A percentile compares a stretch with the other conserved stretches of the same genome.
These are phyloP conservation scores for Dentipellis sp. DNA, from an alignment of 768 basidiomycete species.

Conservation along the genomic window DNA sequence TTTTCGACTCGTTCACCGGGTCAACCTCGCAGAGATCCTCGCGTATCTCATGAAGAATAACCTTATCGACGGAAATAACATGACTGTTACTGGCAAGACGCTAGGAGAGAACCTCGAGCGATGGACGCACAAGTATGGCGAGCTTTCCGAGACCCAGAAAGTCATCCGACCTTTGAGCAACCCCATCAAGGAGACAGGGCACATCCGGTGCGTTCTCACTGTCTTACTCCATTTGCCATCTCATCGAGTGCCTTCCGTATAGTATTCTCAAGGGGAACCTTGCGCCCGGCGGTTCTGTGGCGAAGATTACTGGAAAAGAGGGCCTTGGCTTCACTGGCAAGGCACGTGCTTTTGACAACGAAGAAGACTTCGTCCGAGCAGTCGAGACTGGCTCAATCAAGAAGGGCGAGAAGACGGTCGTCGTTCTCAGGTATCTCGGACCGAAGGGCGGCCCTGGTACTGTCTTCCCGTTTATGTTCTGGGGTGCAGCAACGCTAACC, in stretches of 20 bases:
- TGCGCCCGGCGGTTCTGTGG: constrained; percentile 91
- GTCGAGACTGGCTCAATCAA: constrained; percentile 85
- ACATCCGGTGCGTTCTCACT: constrained; percentile 56
- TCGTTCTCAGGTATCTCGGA: constrained; percentile 90
- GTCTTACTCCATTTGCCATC: neutral
- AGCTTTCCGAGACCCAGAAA: constrained; percentile 67
- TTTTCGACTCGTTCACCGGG: neutral
- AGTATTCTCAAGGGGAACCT: constrained; percentile 90
- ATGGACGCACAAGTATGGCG: constrained; percentile 77
- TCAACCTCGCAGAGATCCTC: constrained; percentile 54
- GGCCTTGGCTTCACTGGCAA: constrained; percentile 84
- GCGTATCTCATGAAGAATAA: constrained; percentile 80
- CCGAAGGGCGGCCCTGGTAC: constrained; percentile 93
- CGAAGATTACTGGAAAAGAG: constrained; percentile 96
- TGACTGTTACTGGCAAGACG: constrained; percentile 87
- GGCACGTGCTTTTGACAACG: constrained; percentile 87
- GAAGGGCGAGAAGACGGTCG: constrained; percentile 94
- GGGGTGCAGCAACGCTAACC: neutral
- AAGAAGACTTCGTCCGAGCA: constrained; percentile 80
- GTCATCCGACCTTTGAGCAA: constrained; percentile 81
- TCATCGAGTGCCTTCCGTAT: constrained; percentile 1
- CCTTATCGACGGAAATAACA: constrained; percentile 80
- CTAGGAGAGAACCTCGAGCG: constrained; percentile 88
- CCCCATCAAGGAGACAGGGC: constrained; percentile 85
- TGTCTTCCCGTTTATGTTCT: constrained; percentile 16